phyloP scores from a whole-genome alignment of 495 filamentous ascomycete genomes.

The Annulohypoxylon nitens region DNA sequence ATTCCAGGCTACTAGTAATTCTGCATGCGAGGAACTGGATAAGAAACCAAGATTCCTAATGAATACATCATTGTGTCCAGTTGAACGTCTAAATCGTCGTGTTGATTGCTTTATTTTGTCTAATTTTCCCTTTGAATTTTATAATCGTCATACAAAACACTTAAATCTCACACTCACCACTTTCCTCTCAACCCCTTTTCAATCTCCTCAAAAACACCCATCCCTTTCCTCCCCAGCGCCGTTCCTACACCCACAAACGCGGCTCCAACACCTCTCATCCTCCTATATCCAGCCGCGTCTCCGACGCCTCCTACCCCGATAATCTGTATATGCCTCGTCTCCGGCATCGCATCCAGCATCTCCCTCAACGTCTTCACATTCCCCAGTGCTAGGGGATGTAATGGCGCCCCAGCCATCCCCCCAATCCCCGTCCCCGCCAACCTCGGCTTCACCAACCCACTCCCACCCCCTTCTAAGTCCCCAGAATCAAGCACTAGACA shows the following conservation, averaged over 20 bases:
- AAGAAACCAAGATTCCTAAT: background rate
- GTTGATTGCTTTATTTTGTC: background rate
- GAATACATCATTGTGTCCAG: background rate
- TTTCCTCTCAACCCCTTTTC: constrained; percentile 26
- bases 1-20: background rate
- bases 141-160: background rate
- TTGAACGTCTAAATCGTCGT: background rate
- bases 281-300: constrained; percentile 67
- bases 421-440: constrained; percentile 63
- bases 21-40: background rate
- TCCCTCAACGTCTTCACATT: constrained; percentile 72
- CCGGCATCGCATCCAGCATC: constrained; percentile 62
- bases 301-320: constrained; percentile 77
- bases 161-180: background rate
- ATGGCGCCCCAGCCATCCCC: constrained; percentile 73
- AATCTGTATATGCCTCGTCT: constrained; percentile 60
- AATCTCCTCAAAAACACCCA: constrained; percentile 71
- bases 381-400: constrained; percentile 80
- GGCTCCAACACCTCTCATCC: constrained; percentile 75
- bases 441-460: no score
- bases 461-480: no score
- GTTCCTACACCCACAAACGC: constrained; percentile 73
- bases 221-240: constrained; percentile 70
- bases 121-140: background rate
- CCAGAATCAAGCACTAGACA: constrained; percentile 67